Base-by-base conservation (phyloP, 1,139 yeast genomes). In the Magnusiomyces sp. region DNA sequence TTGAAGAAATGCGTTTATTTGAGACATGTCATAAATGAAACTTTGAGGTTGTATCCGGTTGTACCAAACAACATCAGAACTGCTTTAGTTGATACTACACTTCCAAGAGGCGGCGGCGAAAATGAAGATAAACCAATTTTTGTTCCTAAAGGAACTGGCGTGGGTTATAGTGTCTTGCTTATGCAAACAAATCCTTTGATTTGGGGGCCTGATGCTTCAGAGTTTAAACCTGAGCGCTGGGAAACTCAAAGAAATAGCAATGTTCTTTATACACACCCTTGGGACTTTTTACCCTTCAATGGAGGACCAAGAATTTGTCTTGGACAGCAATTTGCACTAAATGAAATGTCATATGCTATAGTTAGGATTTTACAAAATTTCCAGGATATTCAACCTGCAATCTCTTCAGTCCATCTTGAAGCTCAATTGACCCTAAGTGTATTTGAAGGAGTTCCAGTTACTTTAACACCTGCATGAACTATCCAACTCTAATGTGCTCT, bases 221-320 rank as follows among this genome's bases (percentile, higher is more conserved):
- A 60, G 41, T 77, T 74, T 62, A 65, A 67, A 49, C 82, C 82
- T 5, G 81, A 77, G 55, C 68, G 81, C 56, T 76, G 81, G 81
- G 55, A 52, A 9, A 52, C 52, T 31, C 6, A 23, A 31, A 20
- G 38, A 32, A 58, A 55, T 29, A 55, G 61, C 27, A 42, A 46
- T 29, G 51, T 51, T 23, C 58, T 56, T 47, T 47, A 57, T 33
- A 53, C 56, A 16, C 56, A 56, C 14, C 45, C 54, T 5, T 66
- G 70, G 69, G 64, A 60, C n/a, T 66, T 60, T 50, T 51, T 64
- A 33, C 69, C 69, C 2, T 77, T 76, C 67, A 76, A 76, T 56
- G 82, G 81, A 39, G 82, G 82, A 16, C 81, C 82, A 40, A 68
- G 82, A 52, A 76, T 77, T 54, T 77, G 82, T 56, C 65, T 78